Evolutionary conservation across 768 basidiomycete genomes (phyloP).

Genomic region (Pisolithus albus): DNA sequence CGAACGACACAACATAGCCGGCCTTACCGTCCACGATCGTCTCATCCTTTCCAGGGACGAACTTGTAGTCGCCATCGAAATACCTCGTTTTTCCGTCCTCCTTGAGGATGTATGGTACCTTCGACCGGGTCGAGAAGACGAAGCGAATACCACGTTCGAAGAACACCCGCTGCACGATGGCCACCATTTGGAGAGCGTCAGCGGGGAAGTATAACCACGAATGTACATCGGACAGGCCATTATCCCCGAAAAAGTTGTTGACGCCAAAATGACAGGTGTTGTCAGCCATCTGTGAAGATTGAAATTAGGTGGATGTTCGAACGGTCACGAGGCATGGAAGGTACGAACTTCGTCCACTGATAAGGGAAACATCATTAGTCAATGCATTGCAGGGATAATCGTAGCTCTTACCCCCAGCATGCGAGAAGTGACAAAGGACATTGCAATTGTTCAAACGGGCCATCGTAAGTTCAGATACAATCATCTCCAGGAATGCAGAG

Average conservation of each 20-base stretch:
- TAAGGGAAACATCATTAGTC: background rate
- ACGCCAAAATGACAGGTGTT: slow-evolving; percentile 63
- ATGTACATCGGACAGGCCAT: slow-evolving; percentile 73
- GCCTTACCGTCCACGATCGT: slow-evolving; percentile 67
- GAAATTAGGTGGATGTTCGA: slow-evolving; percentile 2
- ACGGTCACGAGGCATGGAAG: background rate
- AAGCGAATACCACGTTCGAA: slow-evolving; percentile 80
- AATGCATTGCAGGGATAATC: slow-evolving; percentile 1
- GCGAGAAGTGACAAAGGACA: slow-evolving; percentile 83
- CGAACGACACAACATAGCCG: slow-evolving; percentile 81
- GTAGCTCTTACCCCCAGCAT: slow-evolving; percentile 60
- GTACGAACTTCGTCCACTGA: slow-evolving; percentile 49
- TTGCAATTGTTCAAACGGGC: slow-evolving; percentile 88
- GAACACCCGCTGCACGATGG: slow-evolving; percentile 70
- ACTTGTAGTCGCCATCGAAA: slow-evolving; percentile 68
- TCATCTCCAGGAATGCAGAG: slow-evolving; percentile 89
- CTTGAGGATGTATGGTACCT: slow-evolving; percentile 81
- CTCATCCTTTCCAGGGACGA: slow-evolving; percentile 82
- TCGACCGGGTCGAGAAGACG: slow-evolving; percentile 84
- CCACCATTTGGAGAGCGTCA: slow-evolving; percentile 73
- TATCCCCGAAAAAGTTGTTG: slow-evolving; percentile 86
- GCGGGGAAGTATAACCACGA: slow-evolving; percentile 87
- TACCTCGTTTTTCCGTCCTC: slow-evolving; percentile 60
- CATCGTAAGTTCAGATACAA: slow-evolving; percentile 85
- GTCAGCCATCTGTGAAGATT: slow-evolving; percentile 43